These are phyloP conservation scores for Pulicaria dysenterica DNA, from an alignment of 129 eudicot species.

Conservation along the genomic window DNA sequence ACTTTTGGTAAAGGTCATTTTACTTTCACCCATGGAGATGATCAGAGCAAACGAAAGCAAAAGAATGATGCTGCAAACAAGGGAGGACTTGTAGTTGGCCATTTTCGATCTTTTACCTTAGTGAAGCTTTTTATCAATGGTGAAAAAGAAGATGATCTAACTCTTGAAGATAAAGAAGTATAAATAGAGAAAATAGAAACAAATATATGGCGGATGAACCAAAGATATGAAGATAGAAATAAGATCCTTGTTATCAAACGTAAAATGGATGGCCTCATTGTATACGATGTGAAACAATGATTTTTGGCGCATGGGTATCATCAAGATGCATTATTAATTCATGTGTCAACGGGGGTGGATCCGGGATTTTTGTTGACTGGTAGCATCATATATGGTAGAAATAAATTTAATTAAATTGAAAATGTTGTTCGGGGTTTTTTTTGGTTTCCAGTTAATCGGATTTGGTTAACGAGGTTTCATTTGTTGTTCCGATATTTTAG, in stretches of 20 bases:
- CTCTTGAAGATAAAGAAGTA: constrained; percentile 1
- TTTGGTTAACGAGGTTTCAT: no score
- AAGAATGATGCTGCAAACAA: constrained; percentile 21
- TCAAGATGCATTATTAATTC: neutral
- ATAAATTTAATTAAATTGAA: no score
- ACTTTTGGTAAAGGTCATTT: constrained; percentile 23
- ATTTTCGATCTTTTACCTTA: constrained; percentile 20
- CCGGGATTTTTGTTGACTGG: no score
- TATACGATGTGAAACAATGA: constrained; percentile 29
- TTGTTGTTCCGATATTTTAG: no score
- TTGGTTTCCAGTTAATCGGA: no score
- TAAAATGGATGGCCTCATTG: constrained; percentile 22
- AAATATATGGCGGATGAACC: neutral
- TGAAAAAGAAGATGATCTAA: constrained; percentile 1
- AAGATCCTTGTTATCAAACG: neutral
- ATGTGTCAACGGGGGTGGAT: no score
- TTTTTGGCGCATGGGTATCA: neutral
- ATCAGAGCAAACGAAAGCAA: constrained; percentile 27
- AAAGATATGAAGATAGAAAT: neutral
- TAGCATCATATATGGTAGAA: no score
- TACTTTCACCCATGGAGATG: constrained; percentile 32
- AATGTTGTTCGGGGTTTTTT: no score
- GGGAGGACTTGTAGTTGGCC: constrained; percentile 26
- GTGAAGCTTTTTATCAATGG: neutral
- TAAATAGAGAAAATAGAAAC: constrained; percentile 17